Percentiles rank a stretch among this genome's conserved stretches.
phyloP scores from a whole-genome alignment of 345 rosid species.

The Gossypium ekmanianum region DNA sequence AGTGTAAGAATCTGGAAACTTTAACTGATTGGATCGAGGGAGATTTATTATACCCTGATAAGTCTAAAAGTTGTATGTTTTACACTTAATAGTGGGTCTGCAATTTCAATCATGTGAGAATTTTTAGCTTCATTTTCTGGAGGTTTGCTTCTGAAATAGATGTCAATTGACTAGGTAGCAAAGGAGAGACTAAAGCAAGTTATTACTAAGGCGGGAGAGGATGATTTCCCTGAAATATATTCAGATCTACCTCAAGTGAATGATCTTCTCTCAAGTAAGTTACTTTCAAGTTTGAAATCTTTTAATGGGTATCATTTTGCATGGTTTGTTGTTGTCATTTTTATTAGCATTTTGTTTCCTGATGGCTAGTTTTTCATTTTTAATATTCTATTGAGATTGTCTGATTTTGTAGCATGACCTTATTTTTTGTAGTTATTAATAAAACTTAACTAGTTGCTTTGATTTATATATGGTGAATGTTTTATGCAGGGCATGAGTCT shows the following conservation, averaged over 20 bases:
- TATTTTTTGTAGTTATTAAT: background rate
- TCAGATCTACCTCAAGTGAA: constrained; percentile 58
- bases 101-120: background rate
- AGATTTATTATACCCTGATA: background rate
- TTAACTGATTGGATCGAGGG: background rate
- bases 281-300: background rate
- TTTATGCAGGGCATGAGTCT: constrained; percentile 60
- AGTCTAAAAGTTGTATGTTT: background rate
- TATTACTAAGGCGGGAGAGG: constrained; percentile 67
- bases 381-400: background rate
- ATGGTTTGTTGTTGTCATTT: background rate
- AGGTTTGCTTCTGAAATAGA: constrained; percentile 23
- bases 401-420: background rate
- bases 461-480: constrained; percentile 11
- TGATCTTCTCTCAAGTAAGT: constrained; percentile 63
- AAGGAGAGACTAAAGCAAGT: constrained; percentile 71
- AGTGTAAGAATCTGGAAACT: background rate
- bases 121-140: background rate
- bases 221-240: constrained; percentile 45
- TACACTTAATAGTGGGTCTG: background rate
- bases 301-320: background rate
- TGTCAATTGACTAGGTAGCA: constrained; percentile 51
- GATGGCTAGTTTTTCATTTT: constrained; percentile 10
- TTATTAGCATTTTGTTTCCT: background rate
- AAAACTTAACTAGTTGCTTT: background rate